Evolutionary conservation across 495 filamentous ascomycete genomes (phyloP), one percentile per base, ranked within the genome.

Genomic region (Choiromyces venosus): DNA sequence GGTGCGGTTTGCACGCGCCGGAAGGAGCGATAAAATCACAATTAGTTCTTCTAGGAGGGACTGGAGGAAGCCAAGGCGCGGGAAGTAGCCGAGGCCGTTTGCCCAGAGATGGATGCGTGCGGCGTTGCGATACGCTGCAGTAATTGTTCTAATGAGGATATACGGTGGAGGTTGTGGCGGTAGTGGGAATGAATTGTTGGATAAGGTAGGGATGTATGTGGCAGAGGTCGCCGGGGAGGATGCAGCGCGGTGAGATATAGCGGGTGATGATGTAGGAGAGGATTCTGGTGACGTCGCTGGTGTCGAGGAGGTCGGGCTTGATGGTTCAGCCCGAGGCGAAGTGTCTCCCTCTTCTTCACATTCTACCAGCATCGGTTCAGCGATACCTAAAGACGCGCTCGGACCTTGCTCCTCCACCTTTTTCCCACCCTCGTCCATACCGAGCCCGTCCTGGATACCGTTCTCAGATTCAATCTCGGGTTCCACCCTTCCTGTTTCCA

Each of bases 71-170:
- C 19, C 76, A n/a, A 78, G 75, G 39, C 74, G 75, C 35, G 76
- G 76, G 71, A 71, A 76, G 64, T 73, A 78, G 46, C 76, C 76
- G 16, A 78, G 67, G 33, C 74, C 71, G 35, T 78, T 74, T 21
- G 65, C 71, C 76, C 76, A 78, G 38, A 78, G 67, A 39, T 78
- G 76, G 29, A 78, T 78, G n/a, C 76, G 71, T 33, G 76, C 67
- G 8, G 76, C 76, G 36, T 67, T 73, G 71, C 75, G 71, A 44
- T 78, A 78, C 6, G 76, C 75, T 6, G 75, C 75, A 18, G 75
- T 78, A 35, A 65, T 78, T 10, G 71, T 75, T 65, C 74, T 76
- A 37, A 65, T 36, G 14, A 68, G 35, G 35, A 76, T 74, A 18
- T 44, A 71, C 14, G 16, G 36, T 5, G 39, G 29, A 46, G 44